A percentile compares a stretch with the other conserved stretches of the same genome.
Evolutionary conservation across 2,329 filamentous ascomycete species (phyloP).

Genomic region (Berkeleyomyces rouxiae): DNA sequence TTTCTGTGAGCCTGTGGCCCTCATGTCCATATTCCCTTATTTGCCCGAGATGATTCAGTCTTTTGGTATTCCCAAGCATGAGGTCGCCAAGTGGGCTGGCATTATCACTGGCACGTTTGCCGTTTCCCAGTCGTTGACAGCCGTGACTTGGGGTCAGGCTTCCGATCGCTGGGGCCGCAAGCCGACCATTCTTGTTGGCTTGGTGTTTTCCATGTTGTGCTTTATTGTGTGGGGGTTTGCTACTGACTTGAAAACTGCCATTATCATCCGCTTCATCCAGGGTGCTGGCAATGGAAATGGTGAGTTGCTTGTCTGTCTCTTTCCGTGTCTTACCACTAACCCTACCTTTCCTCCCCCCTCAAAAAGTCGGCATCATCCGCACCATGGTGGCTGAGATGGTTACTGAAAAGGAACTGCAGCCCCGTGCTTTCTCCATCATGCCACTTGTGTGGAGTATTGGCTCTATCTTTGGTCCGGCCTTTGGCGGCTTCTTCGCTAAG

Average conservation of each 20-base stretch:
- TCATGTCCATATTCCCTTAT: slow-evolving; percentile 55
- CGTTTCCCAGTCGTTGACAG: slow-evolving; percentile 52
- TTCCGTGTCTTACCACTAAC: not conserved
- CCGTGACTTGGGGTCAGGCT: slow-evolving; percentile 57
- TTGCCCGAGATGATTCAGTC: slow-evolving; percentile 70
- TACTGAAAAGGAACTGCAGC: slow-evolving; percentile 70
- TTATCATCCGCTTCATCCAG: slow-evolving; percentile 58
- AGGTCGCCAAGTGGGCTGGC: slow-evolving; percentile 69
- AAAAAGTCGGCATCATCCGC: slow-evolving; percentile 65
- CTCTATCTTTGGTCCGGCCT: slow-evolving; percentile 70
- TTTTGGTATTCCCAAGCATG: slow-evolving; percentile 53
- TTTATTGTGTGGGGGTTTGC: slow-evolving; percentile 76
- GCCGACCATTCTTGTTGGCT: slow-evolving; percentile 56
- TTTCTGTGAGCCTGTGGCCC: slow-evolving; percentile 57
- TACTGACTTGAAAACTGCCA: slow-evolving; percentile 61
- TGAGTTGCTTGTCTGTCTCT: slow-evolving; percentile 20
- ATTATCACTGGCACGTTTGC: slow-evolving; percentile 58
- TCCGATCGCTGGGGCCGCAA: slow-evolving; percentile 73
- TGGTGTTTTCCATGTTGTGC: slow-evolving; percentile 64
- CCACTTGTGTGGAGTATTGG: slow-evolving; percentile 79
- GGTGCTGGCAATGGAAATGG: slow-evolving; percentile 77
- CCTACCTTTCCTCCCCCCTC: slow-evolving; percentile 4
- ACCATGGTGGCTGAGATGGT: slow-evolving; percentile 91
- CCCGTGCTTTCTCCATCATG: slow-evolving; percentile 83
- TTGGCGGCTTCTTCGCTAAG: slow-evolving; percentile 74